Percentiles rank a stretch among this genome's conserved stretches.
These are phyloP conservation scores for Acanthamoeba lenticulata DNA, from an alignment of 208 protist species.

Conservation along the genomic window DNA sequence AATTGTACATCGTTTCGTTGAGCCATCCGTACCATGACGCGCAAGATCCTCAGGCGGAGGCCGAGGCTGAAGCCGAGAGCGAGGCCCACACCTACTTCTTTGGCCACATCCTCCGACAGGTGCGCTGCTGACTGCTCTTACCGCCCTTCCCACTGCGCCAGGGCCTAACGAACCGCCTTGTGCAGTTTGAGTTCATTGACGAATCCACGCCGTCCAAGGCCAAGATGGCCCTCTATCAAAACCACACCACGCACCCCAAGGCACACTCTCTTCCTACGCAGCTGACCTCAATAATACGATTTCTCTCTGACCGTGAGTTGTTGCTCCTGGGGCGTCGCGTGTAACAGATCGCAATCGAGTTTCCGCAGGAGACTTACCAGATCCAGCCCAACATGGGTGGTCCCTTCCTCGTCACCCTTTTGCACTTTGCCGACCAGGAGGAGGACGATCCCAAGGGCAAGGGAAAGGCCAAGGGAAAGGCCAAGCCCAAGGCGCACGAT, in stretches of 20 bases:
- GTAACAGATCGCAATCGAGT: conserved; percentile 11
- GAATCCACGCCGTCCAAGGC: background rate
- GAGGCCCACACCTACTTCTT: conserved; percentile 3
- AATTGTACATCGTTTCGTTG: background rate
- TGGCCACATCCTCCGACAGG: background rate
- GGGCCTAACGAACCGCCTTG: background rate
- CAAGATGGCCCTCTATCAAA: background rate
- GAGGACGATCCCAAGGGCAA: background rate
- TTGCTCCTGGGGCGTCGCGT: background rate
- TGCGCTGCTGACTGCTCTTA: background rate
- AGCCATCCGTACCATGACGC: background rate
- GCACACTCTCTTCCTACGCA: background rate
- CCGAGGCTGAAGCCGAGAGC: background rate
- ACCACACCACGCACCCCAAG: conserved; percentile 13
- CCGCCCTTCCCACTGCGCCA: background rate
- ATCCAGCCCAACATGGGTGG: conserved; percentile 5
- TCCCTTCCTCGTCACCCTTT: background rate
- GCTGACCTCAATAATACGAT: background rate
- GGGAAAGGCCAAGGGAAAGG: background rate
- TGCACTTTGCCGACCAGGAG: conserved; percentile 15
- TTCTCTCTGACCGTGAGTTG: background rate
- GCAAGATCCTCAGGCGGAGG: no score
- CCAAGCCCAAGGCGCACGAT: background rate
- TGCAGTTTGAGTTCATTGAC: conserved; percentile 27
- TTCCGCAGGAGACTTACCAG: background rate